A percentile compares a stretch with the other conserved stretches of the same genome.
These are phyloP conservation scores for Trichoderma orchidacearum DNA, from an alignment of 495 filamentous ascomycete genomes.

Conservation along the genomic window DNA sequence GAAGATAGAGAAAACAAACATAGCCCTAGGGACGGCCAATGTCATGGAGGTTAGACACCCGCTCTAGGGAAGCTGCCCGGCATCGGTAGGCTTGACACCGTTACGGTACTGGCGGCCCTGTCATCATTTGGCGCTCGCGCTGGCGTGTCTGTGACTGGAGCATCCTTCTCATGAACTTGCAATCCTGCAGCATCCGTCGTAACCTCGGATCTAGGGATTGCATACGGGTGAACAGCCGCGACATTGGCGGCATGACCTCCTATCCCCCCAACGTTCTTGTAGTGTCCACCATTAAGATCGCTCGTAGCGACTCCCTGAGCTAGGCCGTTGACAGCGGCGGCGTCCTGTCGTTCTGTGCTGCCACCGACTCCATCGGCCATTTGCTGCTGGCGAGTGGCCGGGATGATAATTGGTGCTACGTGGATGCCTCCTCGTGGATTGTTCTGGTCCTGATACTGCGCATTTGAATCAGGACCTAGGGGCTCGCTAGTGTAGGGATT, in stretches of 20 bases:
- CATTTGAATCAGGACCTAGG: not conserved
- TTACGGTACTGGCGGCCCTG: not conserved
- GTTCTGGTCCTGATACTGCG: not conserved
- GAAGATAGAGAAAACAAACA: not conserved
- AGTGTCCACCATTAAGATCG: not conserved
- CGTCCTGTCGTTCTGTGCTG: not conserved
- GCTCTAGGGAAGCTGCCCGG: not conserved
- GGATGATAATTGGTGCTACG: not conserved
- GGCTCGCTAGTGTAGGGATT: conserved; percentile 28
- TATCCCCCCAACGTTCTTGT: not conserved
- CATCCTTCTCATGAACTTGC: not conserved
- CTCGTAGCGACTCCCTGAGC: not conserved
- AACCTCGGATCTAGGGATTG: not conserved
- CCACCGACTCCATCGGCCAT: not conserved
- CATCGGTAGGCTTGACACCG: not conserved
- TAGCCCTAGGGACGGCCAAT: no score
- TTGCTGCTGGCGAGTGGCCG: not conserved
- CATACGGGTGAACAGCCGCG: not conserved
- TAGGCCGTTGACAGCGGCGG: not conserved
- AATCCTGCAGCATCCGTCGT: not conserved
- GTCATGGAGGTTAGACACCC: no score
- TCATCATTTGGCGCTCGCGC: not conserved
- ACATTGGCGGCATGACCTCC: not conserved
- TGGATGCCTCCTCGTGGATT: not conserved
- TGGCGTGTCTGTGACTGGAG: not conserved